Base-by-base conservation (phyloP, 139 green algal genomes). In the Closterium sp. region DNA sequence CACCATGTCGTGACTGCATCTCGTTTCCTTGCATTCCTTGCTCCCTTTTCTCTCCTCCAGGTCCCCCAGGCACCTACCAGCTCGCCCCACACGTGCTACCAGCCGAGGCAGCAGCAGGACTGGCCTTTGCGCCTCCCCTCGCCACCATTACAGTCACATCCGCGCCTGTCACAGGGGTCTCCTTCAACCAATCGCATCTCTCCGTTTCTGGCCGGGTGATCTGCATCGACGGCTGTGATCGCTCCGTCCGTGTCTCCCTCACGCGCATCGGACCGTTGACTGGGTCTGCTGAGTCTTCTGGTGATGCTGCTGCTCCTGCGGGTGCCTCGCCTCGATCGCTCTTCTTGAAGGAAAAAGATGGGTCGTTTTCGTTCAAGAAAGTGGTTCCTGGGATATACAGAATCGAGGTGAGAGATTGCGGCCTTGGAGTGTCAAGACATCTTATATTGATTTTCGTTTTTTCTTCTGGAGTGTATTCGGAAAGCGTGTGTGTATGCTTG, bases 371-470 rank as follows among this genome's bases (percentile, higher is more conserved):
- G 24, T 92, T 92, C 24, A 13, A 91, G 21, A 32, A 50, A 13
- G 90, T 92, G n/a, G 90, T 50, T 17, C 90, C 90, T 86, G 90
- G 90, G 32, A 92, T n/a, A n/a, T 92, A 92, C 79, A 62, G n/a
- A 30, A 30, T 87, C 85, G 85, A 32, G 85, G 85, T 87, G n/a
- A 87, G 85, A 11, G 0, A 11, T 11, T n/a, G n/a, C n/a, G n/a
- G n/a, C n/a, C n/a, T 50, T 50, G 38, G 38, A 50, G 38, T 13
- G 38, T 50, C 5, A 9, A 50, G n/a, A n/a, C n/a, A n/a, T n/a
- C n/a, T n/a, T n/a, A n/a, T n/a, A n/a, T n/a, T n/a, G n/a, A n/a
- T n/a, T n/a, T n/a, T n/a, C n/a, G n/a, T n/a, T n/a, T n/a, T n/a
- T 87, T 29, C 31, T 91, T 91, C 88, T n/a, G n/a, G n/a, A n/a